Evolutionary conservation across 2,329 filamentous ascomycete species (phyloP).

Genomic region (Thielaviopsis musarum): DNA sequence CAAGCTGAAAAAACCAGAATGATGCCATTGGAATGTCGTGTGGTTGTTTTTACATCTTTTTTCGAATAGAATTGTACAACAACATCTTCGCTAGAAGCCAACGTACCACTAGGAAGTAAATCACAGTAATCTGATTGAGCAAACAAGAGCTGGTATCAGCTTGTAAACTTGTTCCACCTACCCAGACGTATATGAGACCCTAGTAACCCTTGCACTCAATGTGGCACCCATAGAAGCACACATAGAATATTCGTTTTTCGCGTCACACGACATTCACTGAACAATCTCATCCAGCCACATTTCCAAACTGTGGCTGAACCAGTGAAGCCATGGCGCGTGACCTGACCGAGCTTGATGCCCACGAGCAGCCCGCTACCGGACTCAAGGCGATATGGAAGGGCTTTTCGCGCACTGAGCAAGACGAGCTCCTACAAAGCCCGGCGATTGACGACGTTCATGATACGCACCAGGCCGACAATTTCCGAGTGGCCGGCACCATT

Average conservation of each 20-base stretch:
- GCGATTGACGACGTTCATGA: conserved; percentile 33
- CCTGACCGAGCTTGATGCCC: conserved; percentile 47
- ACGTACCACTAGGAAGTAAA: no score
- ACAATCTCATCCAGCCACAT: background rate
- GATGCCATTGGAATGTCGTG: background rate
- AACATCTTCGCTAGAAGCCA: no score
- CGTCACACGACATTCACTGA: background rate
- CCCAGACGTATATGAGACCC: background rate
- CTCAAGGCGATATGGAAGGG: conserved; percentile 60
- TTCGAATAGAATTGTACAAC: no score
- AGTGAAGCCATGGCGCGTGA: conserved; percentile 22
- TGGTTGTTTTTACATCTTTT: no score
- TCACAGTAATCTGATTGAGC: background rate
- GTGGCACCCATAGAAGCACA: background rate
- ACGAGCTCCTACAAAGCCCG: conserved; percentile 33
- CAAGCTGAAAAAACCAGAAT: background rate
- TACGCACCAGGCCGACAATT: conserved; percentile 23
- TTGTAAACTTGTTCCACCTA: background rate
- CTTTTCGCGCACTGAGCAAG: conserved; percentile 44
- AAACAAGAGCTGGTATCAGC: background rate
- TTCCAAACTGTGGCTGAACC: background rate
- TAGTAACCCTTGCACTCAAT: background rate
- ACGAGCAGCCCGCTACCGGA: conserved; percentile 56
- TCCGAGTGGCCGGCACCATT: conserved; percentile 29
- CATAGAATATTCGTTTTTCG: background rate